Evolutionary conservation across 2,329 filamentous ascomycete species (phyloP), one percentile per base, ranked within the genome.

Genomic region (Lasiodiplodia sp.): DNA sequence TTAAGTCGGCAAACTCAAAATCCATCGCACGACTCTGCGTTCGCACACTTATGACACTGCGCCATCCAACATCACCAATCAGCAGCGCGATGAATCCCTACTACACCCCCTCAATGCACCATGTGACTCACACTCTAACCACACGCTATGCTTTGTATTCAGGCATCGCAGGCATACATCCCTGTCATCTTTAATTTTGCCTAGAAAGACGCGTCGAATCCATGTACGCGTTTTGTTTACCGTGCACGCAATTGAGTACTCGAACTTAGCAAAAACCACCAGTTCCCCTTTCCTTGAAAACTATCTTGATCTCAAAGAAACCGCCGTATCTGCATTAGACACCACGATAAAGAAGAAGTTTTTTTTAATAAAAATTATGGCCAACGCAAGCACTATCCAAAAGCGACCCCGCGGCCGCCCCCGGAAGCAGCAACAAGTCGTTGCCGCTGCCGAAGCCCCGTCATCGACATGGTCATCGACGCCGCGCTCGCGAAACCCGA

Each of bases 331-430:
- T 10, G 31, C 31, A 34, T 34, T 34, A 10, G 31, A 34, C 31
- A 34, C 6, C 7, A 2, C 12, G 23, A 40, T 23, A 14, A 23
- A 38, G 34, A 25, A 57, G 28, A 18, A 12, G 14, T 11, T 31
- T 7, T 10, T 4, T 16, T 18, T 0, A n/a, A 49, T 11, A 12
- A 44, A 12, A 10, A 31, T 11, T 2, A 60, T 62, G 57, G 23
- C 57, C 3, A 40, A 62, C 23, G 38, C 14, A 25, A 18, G 16
- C 16, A 4, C 14, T 10, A 8, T 34, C 37, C 44, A 51, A 25
- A 63, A 52, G 60, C 60, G 44, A 8, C 60, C 60, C 8, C 60
- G 60, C 28, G 60, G 60, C 44, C 60, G 60, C 5, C 44, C 60
- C 3, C 58, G 58, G 40, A 63, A 63, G 52, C 28, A 56, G 14